These are phyloP conservation scores for Lactarius vividus DNA, from an alignment of 768 basidiomycete species.

Conservation along the genomic window DNA sequence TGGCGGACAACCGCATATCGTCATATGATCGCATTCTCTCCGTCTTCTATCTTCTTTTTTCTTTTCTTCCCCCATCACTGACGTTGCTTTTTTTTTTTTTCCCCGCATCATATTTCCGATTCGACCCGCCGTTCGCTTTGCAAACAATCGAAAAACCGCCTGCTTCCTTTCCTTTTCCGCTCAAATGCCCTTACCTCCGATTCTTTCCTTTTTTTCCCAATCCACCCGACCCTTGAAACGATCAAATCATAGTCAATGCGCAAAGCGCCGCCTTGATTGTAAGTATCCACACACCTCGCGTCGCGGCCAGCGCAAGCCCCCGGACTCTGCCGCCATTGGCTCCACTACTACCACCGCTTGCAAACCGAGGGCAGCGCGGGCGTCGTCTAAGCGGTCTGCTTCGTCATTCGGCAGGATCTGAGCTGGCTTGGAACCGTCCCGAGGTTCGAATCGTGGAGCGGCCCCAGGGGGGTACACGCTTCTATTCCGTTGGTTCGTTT, in stretches of 20 bases:
- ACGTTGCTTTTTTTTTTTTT: neutral
- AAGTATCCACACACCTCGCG: constrained; percentile 28
- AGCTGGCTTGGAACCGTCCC: neutral
- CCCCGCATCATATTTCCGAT: neutral
- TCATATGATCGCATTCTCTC: constrained; percentile 2
- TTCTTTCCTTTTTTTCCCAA: constrained; percentile 12
- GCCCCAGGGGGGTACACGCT: neutral
- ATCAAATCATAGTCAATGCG: constrained; percentile 23
- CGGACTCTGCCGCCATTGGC: neutral
- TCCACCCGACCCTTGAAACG: constrained; percentile 3
- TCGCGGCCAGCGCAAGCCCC: constrained; percentile 30
- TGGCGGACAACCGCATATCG: neutral
- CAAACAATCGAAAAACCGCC: constrained; percentile 4
- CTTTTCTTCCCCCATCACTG: neutral
- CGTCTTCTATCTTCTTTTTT: neutral
- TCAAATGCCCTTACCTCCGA: neutral
- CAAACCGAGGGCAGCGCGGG: constrained; percentile 25
- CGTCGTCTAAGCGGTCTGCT: constrained; percentile 7
- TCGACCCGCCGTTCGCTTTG: neutral
- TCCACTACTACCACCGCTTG: constrained; percentile 20
- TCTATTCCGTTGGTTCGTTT: neutral
- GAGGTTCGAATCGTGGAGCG: neutral
- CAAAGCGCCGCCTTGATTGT: constrained; percentile 25
- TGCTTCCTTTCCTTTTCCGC: neutral
- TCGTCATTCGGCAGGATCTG: neutral